Base-by-base conservation (phyloP, 108 stramenopile genomes). In the Fistulifera pelliculosa region DNA sequence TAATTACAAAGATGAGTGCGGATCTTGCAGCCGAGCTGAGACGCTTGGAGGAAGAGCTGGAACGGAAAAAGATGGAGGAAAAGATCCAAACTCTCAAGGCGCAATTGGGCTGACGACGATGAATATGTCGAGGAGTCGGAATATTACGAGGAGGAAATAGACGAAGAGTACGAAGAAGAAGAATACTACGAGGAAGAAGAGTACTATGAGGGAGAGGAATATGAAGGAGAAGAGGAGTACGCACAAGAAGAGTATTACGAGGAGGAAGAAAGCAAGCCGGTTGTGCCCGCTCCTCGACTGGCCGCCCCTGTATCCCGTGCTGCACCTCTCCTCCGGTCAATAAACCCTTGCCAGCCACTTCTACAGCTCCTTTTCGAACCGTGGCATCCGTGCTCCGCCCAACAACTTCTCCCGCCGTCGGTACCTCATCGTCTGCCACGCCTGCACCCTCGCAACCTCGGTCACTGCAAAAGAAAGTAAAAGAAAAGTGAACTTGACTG, bases 161-260 rank as follows among this genome's bases (percentile, higher is more conserved):
- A 40, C 15, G 42, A 57, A 43, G 56, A 44, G 23, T 39, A 57
- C 27, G 27, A 45, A 21, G 56, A 57, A 42, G 43, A 57, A 8
- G 56, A 45, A 6, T 42, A 40, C 2, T 13, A 40, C 22, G 56
- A 57, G n/a, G 56, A 44, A 16, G 56, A 43, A 40, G 19, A 57
- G n/a, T 17, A 24, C 38, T n/a, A 38, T 2, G 56, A 57, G 24
- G 21, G 42, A 23, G 39, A 42, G 47, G 43, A 22, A 12, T 39
- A 57, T 41, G 56, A 57, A n/a, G 43, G 6, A 5, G 38, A 54
- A 38, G 54, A 54, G 42, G 28, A 38, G n/a, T n/a, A n/a, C 16
- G 38, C 5, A 18, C 28, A 31, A 18, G 53, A 54, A 54, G 53
- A 54, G 19, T 23, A 54, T 10, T 15, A 38, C 15, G 53, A 38